phyloP scores from a whole-genome alignment of 2,329 filamentous ascomycete genomes.

The Chalaropsis thielavioides region DNA sequence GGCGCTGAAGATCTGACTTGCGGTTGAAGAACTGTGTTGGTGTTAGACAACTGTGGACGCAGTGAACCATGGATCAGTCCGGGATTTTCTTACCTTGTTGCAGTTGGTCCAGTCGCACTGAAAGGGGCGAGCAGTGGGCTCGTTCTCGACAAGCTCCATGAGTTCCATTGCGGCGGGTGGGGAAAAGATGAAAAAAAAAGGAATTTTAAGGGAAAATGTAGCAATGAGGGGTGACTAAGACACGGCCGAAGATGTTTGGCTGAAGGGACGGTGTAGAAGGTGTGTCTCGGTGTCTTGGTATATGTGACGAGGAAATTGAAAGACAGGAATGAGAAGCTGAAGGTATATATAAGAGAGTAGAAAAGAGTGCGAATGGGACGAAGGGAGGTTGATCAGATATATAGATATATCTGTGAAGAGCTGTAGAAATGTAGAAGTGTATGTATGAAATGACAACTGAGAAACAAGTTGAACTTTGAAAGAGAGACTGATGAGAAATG shows the following conservation, averaged over 20 bases:
- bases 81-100: slow-evolving; percentile 37
- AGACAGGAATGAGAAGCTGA: background rate
- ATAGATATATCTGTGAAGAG: background rate
- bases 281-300: background rate
- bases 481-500: background rate
- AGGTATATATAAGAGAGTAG: background rate
- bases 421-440: background rate
- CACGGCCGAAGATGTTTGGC: background rate
- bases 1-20: slow-evolving; percentile 55
- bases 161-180: slow-evolving; percentile 38
- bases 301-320: background rate
- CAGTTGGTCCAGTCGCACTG: slow-evolving; percentile 49
- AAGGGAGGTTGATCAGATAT: background rate
- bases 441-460: background rate
- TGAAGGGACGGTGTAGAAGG: background rate
- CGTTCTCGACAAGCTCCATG: slow-evolving; percentile 50
- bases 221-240: background rate
- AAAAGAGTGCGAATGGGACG: background rate
- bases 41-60: slow-evolving; percentile 1
- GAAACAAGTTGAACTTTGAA: background rate
- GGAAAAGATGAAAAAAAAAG: background rate
- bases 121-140: slow-evolving; percentile 47
- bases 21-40: slow-evolving; percentile 50
- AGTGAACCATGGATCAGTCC: background rate
- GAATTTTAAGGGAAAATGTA: background rate